Conservation (phyloP, 805 yeast species). For the Komagataella ulmi region DNA sequence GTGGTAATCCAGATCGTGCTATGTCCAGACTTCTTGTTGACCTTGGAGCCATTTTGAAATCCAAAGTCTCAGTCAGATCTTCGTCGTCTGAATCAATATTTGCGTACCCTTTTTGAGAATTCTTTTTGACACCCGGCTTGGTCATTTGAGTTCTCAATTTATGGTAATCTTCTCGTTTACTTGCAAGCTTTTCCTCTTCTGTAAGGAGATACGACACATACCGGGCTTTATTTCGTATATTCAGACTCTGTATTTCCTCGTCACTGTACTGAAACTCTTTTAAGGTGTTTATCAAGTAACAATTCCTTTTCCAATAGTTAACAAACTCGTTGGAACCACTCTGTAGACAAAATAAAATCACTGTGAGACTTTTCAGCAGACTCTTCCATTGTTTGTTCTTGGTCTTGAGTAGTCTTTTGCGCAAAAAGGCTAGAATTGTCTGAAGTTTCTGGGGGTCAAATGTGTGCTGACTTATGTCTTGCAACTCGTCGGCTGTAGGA, state of each 20-base stretch:
- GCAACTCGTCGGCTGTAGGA: constrained; percentile 42
- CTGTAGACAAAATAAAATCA: constrained; percentile 34
- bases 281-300: constrained; percentile 14
- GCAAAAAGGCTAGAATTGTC: constrained; percentile 24
- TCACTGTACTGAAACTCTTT: constrained; percentile 15
- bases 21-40: constrained; percentile 18
- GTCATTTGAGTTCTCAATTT: constrained; percentile 26
- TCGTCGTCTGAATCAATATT: constrained; percentile 11
- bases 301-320: constrained; percentile 30
- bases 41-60: neutral
- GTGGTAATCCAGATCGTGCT: constrained; percentile 5
- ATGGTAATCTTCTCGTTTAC: constrained; percentile 28
- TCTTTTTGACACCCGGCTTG: constrained; percentile 18
- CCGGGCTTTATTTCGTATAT: constrained; percentile 24
- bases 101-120: constrained; percentile 10
- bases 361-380: constrained; percentile 36
- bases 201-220: constrained; percentile 18
- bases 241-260: constrained; percentile 11
- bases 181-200: constrained; percentile 19
- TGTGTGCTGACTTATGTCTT: constrained; percentile 35
- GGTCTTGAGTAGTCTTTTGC: constrained; percentile 23
- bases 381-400: constrained; percentile 20
- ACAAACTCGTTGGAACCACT: constrained; percentile 40
- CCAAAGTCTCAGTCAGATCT: constrained; percentile 4
- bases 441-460: constrained; percentile 22